phyloP scores from a whole-genome alignment of 2,329 filamentous ascomycete genomes.

The Penicillium psychrosexuale region DNA sequence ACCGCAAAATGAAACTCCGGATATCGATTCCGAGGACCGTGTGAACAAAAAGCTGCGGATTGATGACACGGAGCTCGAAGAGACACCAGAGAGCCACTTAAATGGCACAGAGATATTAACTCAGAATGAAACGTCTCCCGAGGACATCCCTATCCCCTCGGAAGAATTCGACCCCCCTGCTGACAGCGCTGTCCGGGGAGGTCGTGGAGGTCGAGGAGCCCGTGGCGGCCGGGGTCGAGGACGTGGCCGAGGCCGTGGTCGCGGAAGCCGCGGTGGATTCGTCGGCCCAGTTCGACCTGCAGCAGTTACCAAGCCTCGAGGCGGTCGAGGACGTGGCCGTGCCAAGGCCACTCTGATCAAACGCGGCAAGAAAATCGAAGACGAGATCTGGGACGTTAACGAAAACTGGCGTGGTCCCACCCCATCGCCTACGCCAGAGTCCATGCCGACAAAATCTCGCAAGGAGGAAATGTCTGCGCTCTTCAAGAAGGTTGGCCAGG shows the following conservation, averaged over 20 bases:
- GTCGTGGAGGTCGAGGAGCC: conserved; percentile 16
- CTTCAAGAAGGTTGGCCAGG: conserved; percentile 42
- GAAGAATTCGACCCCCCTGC: neutral
- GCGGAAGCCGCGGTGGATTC: conserved; percentile 34
- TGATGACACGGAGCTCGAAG: conserved; percentile 28
- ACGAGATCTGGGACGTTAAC: conserved; percentile 26
- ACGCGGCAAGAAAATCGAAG: conserved; percentile 24
- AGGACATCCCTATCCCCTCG: conserved; percentile 4
- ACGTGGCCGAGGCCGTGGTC: conserved; percentile 34
- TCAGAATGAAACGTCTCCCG: conserved; percentile 21
- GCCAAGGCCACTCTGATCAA: conserved; percentile 15
- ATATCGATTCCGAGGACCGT: conserved; percentile 13
- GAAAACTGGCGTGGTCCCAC: conserved; percentile 34
- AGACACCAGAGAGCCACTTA: conserved; percentile 20
- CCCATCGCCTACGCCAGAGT: conserved; percentile 36
- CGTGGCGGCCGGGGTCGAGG: conserved; percentile 30
- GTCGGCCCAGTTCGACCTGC: conserved; percentile 15
- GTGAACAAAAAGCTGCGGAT: conserved; percentile 32
- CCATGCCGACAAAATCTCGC: conserved; percentile 40
- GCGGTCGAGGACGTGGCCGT: conserved; percentile 31
- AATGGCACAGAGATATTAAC: conserved; percentile 20
- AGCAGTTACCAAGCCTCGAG: conserved; percentile 20
- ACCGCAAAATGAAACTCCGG: conserved; percentile 17
- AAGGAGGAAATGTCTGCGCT: conserved; percentile 43
- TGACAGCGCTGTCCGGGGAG: conserved; percentile 7